Conservation (phyloP, 1,139 yeast genomes). For the Pichia kudriavzevii region DNA sequence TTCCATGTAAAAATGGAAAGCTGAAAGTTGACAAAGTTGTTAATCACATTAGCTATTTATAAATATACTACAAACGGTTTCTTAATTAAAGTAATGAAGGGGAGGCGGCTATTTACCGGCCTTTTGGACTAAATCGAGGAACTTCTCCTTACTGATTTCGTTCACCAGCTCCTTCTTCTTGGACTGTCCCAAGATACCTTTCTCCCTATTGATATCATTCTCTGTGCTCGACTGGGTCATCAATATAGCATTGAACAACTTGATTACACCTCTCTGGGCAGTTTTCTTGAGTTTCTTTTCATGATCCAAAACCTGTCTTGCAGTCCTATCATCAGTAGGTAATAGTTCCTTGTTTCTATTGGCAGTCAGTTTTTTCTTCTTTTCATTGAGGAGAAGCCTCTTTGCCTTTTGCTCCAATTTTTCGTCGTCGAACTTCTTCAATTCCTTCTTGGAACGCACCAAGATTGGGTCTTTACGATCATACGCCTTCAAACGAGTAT, state of each 20-base stretch:
- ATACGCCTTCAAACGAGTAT: slow-evolving; percentile 81
- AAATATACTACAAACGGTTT: too few species aligned
- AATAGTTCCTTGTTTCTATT: slow-evolving; percentile 61
- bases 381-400: slow-evolving; percentile 61
- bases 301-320: slow-evolving; percentile 54
- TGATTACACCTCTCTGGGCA: slow-evolving; percentile 92
- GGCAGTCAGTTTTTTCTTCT: slow-evolving; percentile 58
- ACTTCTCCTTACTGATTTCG: slow-evolving; percentile 84
- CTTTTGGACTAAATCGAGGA: slow-evolving; percentile 79
- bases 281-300: slow-evolving; percentile 71
- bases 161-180: slow-evolving; percentile 55
- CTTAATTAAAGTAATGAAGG: too few species aligned
- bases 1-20: not conserved
- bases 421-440: slow-evolving; percentile 71
- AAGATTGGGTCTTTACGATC: slow-evolving; percentile 85
- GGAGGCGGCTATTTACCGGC: slow-evolving; percentile 59
- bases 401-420: slow-evolving; percentile 81
- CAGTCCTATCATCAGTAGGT: slow-evolving; percentile 43
- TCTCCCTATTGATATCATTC: slow-evolving; percentile 27
- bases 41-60: slow-evolving; percentile 2
- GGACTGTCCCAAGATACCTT: slow-evolving; percentile 28
- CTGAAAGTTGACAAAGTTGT: too few species aligned
- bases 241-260: slow-evolving; percentile 82
- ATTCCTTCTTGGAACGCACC: slow-evolving; percentile 62
- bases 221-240: slow-evolving; percentile 64